Base-by-base conservation (phyloP, 805 yeast species). In the Wickerhamiella dianesei region DNA sequence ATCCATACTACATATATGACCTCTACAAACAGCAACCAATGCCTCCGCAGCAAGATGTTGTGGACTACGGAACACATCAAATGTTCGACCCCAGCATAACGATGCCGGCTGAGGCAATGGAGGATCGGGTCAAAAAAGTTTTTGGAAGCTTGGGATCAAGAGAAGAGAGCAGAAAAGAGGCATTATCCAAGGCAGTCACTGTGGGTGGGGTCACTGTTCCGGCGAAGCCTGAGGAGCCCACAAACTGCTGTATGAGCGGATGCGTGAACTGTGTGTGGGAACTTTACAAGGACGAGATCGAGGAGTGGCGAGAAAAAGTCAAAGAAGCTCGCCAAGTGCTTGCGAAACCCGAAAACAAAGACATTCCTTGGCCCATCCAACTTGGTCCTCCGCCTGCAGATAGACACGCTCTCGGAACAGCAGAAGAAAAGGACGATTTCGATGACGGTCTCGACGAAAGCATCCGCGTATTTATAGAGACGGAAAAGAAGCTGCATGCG, bases 231-330 rank as follows among this genome's bases (percentile, higher is more conserved):
- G 68, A 66, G 3, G 95, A 85, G 55, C 97, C 97, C 1, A 95
- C 88, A 56, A 87, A 89, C 62, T 89, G 98, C 63, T 89, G 98
- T 64, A 87, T 87, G 95, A 80, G 92, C 48, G 98, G 98, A 1
- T 89, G 98, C 63, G 79, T 85, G 25, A 87, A 89, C 64, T 89
- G 98, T 63, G 97, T 89, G 1, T 92, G 97, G 97, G 96, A 88
- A 56, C 66, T 84, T 46, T 89, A 77, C 61, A 80, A 82, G 53
- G 96, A 89, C 45, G 97, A 92, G 60, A 58, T 88, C 44, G 79
- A 77, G 52, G 85, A 85, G 32, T 92, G 96, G 95, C 76, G 78
- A 56, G 59, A 64, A 36, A 61, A 69, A 47, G 96, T 95, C 0
- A 82, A 72, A 49, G 46, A 72, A 61, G 56, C 62, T 9, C 60